Evolutionary conservation across 83 land plant genomes (phyloP).

Genomic region (Diphasiastrum complanatum): DNA sequence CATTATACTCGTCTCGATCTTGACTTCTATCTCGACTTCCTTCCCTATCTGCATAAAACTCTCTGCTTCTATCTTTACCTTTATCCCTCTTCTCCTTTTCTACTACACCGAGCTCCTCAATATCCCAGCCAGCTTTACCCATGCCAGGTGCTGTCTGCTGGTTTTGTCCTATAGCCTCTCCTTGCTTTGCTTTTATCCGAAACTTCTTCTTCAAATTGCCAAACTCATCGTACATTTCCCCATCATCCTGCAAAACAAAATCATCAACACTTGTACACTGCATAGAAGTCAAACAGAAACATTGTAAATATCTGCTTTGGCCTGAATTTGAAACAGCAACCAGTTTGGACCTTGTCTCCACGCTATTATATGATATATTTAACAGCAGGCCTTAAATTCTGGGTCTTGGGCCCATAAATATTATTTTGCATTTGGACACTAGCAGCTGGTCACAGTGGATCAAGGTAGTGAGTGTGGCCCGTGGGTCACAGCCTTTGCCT

Average conservation of each 20-base stretch:
- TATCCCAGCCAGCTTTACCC: slow-evolving; percentile 95
- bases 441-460: too few species aligned
- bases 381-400: too few species aligned
- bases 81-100: slow-evolving; percentile 45
- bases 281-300: neutral
- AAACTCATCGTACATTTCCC: slow-evolving; percentile 97
- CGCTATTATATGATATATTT: neutral
- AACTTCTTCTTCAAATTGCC: slow-evolving; percentile 91
- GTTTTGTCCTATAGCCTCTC: slow-evolving; percentile 22
- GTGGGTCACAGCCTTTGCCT: too few species aligned
- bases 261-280: neutral
- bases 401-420: too few species aligned
- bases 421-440: too few species aligned
- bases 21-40: slow-evolving; percentile 26
- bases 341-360: too few species aligned
- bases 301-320: neutral
- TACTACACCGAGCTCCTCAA: slow-evolving; percentile 65
- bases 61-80: slow-evolving; percentile 53
- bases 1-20: slow-evolving; percentile 22
- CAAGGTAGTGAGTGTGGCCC: too few species aligned
- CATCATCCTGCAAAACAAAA: slow-evolving; percentile 69
- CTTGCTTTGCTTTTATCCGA: slow-evolving; percentile 68
- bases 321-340: neutral
- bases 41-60: slow-evolving; percentile 32
- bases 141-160: slow-evolving; percentile 35